Conservation (phyloP, 2,329 filamentous ascomycete species). For the Venturia aucupariae region DNA sequence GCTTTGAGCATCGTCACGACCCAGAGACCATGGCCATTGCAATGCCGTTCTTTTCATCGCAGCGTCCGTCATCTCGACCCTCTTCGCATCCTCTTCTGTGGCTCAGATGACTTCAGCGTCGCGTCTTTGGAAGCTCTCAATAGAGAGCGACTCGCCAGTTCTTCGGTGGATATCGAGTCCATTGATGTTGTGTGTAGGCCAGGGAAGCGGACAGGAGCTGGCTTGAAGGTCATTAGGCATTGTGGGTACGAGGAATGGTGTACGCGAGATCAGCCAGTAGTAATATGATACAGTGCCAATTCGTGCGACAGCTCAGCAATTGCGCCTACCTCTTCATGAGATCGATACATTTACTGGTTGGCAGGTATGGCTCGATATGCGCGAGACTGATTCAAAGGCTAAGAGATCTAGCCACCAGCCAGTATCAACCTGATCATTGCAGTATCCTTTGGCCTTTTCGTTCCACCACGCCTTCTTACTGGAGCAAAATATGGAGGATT, state of each 20-base stretch:
- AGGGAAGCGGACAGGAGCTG: constrained; percentile 68
- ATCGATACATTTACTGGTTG: constrained; percentile 76
- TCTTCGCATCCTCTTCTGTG: constrained; percentile 83
- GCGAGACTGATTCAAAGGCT: constrained; percentile 31
- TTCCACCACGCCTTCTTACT: constrained; percentile 66
- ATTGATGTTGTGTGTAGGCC: constrained; percentile 81
- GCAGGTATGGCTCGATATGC: constrained; percentile 32
- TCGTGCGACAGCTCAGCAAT: constrained; percentile 51
- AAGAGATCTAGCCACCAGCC: neutral
- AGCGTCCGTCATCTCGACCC: constrained; percentile 34
- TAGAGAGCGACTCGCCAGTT: constrained; percentile 40
- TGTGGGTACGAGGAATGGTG: constrained; percentile 37
- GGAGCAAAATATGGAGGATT: constrained; percentile 72
- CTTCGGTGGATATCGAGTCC: constrained; percentile 41
- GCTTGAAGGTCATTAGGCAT: constrained; percentile 57
- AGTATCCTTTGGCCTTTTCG: constrained; percentile 87
- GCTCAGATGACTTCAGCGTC: constrained; percentile 84
- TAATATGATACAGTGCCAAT: constrained; percentile 56
- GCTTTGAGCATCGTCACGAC: neutral
- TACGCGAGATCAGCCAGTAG: neutral
- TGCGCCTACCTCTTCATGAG: constrained; percentile 61
- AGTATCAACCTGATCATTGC: constrained; percentile 66
- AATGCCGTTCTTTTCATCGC: neutral
- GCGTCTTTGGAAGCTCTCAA: constrained; percentile 63
- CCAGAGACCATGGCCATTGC: neutral